Evolutionary conservation across 1,284 basidiomycete genomes (phyloP).

Genomic region (Sporisorium sorghi): DNA sequence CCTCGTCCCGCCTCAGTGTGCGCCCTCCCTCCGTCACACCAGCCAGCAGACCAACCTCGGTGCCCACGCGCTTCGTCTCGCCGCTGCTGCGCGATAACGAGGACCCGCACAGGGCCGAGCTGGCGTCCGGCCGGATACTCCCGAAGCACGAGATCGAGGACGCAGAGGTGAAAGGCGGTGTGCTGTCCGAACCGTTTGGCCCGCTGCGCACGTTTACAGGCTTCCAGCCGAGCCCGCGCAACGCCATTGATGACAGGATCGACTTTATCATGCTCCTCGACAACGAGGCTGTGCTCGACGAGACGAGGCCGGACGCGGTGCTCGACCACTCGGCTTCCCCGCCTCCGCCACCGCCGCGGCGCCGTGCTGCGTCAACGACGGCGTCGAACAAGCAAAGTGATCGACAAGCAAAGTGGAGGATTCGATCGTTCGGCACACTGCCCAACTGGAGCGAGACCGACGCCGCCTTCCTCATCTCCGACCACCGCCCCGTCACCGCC

Average conservation of each 20-base stretch:
- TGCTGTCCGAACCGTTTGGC: slow-evolving; percentile 34
- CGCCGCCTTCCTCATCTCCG: slow-evolving; percentile 51
- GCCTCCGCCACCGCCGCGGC: slow-evolving; percentile 7
- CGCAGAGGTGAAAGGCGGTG: not conserved
- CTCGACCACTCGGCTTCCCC: slow-evolving; percentile 26
- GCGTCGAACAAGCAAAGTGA: too few relatives aligned
- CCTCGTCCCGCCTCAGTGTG: slow-evolving; percentile 41
- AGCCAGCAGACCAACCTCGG: slow-evolving; percentile 38
- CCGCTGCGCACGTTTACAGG: slow-evolving; percentile 50
- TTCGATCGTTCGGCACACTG: slow-evolving; percentile 40
- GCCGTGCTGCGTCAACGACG: too few relatives aligned
- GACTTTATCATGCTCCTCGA: slow-evolving; percentile 53
- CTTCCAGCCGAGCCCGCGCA: slow-evolving; percentile 32
- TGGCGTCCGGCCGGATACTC: slow-evolving; percentile 19
- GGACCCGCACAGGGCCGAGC: slow-evolving; percentile 22
- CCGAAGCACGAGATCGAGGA: not conserved
- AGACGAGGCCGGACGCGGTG: slow-evolving; percentile 24
- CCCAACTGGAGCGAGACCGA: slow-evolving; percentile 57
- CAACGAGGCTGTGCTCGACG: slow-evolving; percentile 36
- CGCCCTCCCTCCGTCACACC: slow-evolving; percentile 50
- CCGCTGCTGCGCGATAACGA: slow-evolving; percentile 47
- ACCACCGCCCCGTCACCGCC: slow-evolving; percentile 51
- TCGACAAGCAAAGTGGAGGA: too few relatives aligned
- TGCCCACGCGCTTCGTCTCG: slow-evolving; percentile 29
- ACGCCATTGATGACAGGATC: slow-evolving; percentile 49